Conservation (phyloP, 305 asterid species). For the Fraxinus nigra region DNA sequence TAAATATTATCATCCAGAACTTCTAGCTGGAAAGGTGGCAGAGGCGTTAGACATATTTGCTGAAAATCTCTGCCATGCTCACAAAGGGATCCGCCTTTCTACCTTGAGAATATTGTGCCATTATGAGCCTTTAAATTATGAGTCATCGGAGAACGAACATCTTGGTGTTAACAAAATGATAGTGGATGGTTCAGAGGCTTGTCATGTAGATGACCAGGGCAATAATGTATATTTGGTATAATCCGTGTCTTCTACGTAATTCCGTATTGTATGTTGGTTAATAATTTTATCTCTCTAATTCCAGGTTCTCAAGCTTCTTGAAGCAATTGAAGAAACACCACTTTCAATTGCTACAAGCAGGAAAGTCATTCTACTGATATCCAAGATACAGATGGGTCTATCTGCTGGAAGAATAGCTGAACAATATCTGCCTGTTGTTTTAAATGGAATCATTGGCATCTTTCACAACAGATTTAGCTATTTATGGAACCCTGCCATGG, state of each 20-base stretch:
- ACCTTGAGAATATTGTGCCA: conserved; percentile 83
- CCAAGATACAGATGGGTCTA: conserved; percentile 67
- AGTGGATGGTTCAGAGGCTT: conserved; percentile 36
- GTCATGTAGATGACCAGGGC: conserved; percentile 33
- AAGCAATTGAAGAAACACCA: conserved; percentile 64
- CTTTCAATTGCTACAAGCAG: conserved; percentile 73
- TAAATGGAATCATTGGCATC: conserved; percentile 76
- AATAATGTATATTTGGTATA: conserved; percentile 40
- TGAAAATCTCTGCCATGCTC: conserved; percentile 62
- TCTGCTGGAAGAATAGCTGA: conserved; percentile 57
- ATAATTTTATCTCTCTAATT: conserved; percentile 23
- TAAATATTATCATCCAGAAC: conserved; percentile 51
- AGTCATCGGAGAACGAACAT: conserved; percentile 30
- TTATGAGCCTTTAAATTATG: conserved; percentile 50
- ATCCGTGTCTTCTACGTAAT: conserved; percentile 20
- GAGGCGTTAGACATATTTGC: conserved; percentile 54
- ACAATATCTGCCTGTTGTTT: conserved; percentile 51
- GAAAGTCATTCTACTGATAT: conserved; percentile 54
- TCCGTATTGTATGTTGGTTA: neutral
- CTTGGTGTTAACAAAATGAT: conserved; percentile 35
- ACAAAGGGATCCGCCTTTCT: conserved; percentile 67
- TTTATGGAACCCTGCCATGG: conserved; percentile 74
- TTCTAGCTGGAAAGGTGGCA: conserved; percentile 38
- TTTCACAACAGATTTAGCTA: conserved; percentile 69
- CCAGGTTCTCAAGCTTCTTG: conserved; percentile 74